Percentiles rank a stretch among this genome's conserved stretches.
Evolutionary conservation across 2,329 filamentous ascomycete genomes (phyloP).

Genomic region (Pyrenophora seminiperda): DNA sequence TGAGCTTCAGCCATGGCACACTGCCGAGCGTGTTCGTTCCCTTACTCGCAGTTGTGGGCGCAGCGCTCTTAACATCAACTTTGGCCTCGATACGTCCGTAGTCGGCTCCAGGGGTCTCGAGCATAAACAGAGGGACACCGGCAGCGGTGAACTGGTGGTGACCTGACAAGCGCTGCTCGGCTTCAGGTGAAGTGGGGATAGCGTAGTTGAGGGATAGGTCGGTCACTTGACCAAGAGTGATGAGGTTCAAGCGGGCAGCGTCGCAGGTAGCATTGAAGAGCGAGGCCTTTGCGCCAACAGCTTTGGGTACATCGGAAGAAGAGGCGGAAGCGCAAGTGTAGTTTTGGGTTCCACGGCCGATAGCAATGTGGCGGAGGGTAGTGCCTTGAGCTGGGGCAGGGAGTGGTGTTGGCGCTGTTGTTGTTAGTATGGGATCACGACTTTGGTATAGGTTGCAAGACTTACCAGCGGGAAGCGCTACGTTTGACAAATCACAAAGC

Average conservation of each 20-base stretch:
- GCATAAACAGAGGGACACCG: conserved; percentile 79
- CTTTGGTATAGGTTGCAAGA: background rate
- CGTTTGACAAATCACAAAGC: conserved; percentile 37
- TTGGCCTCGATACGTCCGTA: conserved; percentile 67
- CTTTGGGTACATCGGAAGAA: conserved; percentile 64
- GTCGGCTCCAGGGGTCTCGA: conserved; percentile 61
- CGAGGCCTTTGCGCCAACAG: conserved; percentile 75
- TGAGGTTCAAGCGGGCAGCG: conserved; percentile 62
- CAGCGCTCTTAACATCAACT: conserved; percentile 65
- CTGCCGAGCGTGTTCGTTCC: conserved; percentile 65
- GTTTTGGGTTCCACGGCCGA: conserved; percentile 91
- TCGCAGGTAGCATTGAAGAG: conserved; percentile 90
- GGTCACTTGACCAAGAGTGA: conserved; percentile 68
- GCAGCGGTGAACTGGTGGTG: conserved; percentile 79
- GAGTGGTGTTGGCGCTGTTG: conserved; percentile 61
- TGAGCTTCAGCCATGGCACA: conserved; percentile 81
- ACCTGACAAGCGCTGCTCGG: conserved; percentile 69
- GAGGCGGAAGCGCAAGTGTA: conserved; percentile 76
- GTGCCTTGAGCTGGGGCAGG: conserved; percentile 66
- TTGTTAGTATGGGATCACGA: conserved; percentile 23
- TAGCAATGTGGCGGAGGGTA: conserved; percentile 74
- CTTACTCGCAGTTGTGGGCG: conserved; percentile 64
- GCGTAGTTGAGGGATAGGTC: conserved; percentile 71
- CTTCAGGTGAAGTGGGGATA: conserved; percentile 52
- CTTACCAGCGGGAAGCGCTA: conserved; percentile 42